A percentile compares a stretch with the other conserved stretches of the same genome.
phyloP scores from a whole-genome alignment of 805 yeast genomes.

The Candida vaughaniae region DNA sequence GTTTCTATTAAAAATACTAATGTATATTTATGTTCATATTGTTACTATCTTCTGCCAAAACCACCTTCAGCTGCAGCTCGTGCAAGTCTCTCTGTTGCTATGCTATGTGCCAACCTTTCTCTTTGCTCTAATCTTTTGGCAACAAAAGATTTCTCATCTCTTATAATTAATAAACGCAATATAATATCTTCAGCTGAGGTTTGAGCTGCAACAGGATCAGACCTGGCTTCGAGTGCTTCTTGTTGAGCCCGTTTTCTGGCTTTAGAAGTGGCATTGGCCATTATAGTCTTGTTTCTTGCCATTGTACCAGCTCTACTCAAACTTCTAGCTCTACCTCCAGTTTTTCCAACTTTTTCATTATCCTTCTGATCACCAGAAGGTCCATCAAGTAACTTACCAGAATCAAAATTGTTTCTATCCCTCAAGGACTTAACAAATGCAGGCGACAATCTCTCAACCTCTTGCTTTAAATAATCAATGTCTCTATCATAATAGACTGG shows the following conservation, averaged over 20 bases:
- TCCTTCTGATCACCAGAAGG: background rate
- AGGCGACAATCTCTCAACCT: constrained; percentile 59
- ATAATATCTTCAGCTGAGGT: constrained; percentile 63
- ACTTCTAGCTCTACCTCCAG: constrained; percentile 9
- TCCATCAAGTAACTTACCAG: constrained; percentile 2
- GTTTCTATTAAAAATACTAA: constrained; percentile 5
- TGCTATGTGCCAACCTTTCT: constrained; percentile 54
- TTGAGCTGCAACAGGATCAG: constrained; percentile 44
- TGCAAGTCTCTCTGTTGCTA: constrained; percentile 53
- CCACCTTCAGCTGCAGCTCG: constrained; percentile 46
- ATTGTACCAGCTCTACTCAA: constrained; percentile 46
- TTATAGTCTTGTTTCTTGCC: constrained; percentile 63
- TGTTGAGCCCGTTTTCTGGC: constrained; percentile 48
- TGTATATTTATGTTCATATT: constrained; percentile 7
- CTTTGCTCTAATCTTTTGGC: constrained; percentile 59
- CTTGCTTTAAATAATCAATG: constrained; percentile 46
- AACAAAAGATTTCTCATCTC: constrained; percentile 61
- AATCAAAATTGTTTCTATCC: constrained; percentile 46
- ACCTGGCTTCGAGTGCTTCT: constrained; percentile 41
- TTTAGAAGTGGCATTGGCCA: constrained; percentile 67
- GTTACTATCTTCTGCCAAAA: constrained; percentile 12
- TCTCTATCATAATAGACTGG: constrained; percentile 64
- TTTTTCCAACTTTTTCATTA: background rate
- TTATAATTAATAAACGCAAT: constrained; percentile 66
- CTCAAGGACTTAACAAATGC: constrained; percentile 49